Base-by-base conservation (phyloP, 352 stramenopile species). In the Peronospora farinosa region DNA sequence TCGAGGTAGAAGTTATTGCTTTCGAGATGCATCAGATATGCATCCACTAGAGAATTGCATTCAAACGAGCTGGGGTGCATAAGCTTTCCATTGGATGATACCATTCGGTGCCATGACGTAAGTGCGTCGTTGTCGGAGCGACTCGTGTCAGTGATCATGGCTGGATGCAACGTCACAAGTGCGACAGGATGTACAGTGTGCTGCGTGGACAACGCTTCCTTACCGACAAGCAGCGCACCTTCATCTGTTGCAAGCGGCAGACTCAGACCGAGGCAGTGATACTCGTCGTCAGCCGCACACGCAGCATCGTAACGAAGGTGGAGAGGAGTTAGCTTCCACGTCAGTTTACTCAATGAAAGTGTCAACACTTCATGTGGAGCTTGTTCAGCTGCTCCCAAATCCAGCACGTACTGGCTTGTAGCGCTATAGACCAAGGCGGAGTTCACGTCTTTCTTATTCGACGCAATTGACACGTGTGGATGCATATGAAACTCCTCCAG, bases 281-380 rank as follows among this genome's bases (percentile, higher is more conserved):
- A 35, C 11, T 57, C 50, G 12, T n/a, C 47, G 5, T 57, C 44
- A 39, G 48, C 47, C 6, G 51, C 47, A 48, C 72, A 82, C 13
- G 31, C 33, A 3, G 46, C 47, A 19, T 57, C 32, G 28, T 69
- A 61, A 5, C 47, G 42, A 28, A 61, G 11, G 37, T 70, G 39
- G n/a, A 83, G 37, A 8, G 50, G 47, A 40, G 40, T 65, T 8
- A 63, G 30, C 7, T 53, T 16, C 69, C 69, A 83, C 21, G 56
- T 52, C 3, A 83, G 16, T 30, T 80, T 78, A n/a, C 58, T 67
- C 32, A 78, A 54, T 8, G 72, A 74, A 44, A 76, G 41, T 9
- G 58, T 58, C 36, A 83, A 12, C 15, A 62, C 40, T 38, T 74
- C 60, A 13, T 65, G 60, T 38, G 60, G 55, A 19, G 31, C 5